Percentiles rank a stretch among this genome's conserved stretches.
Conservation (phyloP, 1,139 yeast genomes). For the Yamadazyma triangularis region DNA sequence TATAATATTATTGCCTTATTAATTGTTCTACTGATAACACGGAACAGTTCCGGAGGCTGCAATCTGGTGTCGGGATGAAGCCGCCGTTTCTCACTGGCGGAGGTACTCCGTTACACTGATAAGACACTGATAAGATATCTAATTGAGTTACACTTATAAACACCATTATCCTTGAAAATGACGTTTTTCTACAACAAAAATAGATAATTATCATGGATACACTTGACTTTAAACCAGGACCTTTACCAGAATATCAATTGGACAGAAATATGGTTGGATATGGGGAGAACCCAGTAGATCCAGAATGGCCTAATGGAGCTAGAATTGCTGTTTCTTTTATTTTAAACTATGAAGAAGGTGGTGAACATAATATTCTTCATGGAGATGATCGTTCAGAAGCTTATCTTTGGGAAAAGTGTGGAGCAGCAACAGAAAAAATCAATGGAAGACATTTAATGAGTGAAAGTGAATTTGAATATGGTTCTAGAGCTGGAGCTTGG, state of each 20-base stretch:
- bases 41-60: too few species aligned
- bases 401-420: constrained; percentile 23
- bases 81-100: too few species aligned
- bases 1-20: too few species aligned
- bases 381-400: constrained; percentile 16
- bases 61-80: too few species aligned
- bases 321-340: constrained; percentile 12
- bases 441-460: constrained; percentile 13
- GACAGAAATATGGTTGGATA: constrained; percentile 12
- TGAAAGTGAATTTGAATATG: constrained; percentile 19
- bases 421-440: constrained; percentile 10
- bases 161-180: too few species aligned
- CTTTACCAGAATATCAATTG: constrained; percentile 14
- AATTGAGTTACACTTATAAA: too few species aligned
- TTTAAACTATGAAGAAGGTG: constrained; percentile 26
- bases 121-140: too few species aligned
- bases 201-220: constrained; percentile 8
- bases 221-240: constrained; percentile 7
- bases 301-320: constrained; percentile 14
- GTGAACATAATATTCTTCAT: constrained; percentile 11
- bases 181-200: too few species aligned
- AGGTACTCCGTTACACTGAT: too few species aligned
- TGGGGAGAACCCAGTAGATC: constrained; percentile 12
- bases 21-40: too few species aligned
- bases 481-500: constrained; percentile 13